Conservation (phyloP, 352 stramenopile genomes). For the Globisporangium paroecandrum region DNA sequence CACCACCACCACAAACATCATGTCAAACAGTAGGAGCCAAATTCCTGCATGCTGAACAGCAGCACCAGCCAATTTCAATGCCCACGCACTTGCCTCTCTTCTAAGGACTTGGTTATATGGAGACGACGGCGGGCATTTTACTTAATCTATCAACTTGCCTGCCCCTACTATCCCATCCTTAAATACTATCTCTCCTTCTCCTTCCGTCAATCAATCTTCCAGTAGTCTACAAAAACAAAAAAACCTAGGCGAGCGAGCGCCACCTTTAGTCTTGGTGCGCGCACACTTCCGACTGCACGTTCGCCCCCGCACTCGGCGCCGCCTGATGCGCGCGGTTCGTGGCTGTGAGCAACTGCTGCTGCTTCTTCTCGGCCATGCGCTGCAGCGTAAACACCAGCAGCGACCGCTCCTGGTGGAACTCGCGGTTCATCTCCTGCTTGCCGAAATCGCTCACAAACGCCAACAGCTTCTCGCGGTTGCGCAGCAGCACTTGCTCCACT, state of each 20-base stretch:
- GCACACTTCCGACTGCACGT: conserved; percentile 9
- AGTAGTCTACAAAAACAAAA: conserved; percentile 12
- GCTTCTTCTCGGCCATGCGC: conserved; percentile 45
- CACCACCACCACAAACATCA: background rate
- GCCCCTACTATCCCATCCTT: conserved; percentile 1
- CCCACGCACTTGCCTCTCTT: background rate
- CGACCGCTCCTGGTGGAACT: conserved; percentile 75
- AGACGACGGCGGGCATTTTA: background rate
- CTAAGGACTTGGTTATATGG: background rate
- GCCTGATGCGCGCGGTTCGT: conserved; percentile 1
- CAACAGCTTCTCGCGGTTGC: conserved; percentile 76
- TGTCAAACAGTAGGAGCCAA: background rate
- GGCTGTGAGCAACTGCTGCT: background rate
- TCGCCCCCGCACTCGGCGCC: background rate
- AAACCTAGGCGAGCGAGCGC: background rate
- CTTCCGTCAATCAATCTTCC: background rate
- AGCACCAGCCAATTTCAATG: background rate
- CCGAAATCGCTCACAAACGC: conserved; percentile 76
- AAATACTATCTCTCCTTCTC: conserved; percentile 6
- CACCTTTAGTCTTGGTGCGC: conserved; percentile 3
- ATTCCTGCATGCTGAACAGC: background rate
- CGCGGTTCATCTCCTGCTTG: conserved; percentile 63
- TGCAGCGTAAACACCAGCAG: conserved; percentile 70
- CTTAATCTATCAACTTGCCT: conserved; percentile 12
- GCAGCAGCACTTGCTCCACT: conserved; percentile 66